These are phyloP conservation scores for Tephrocybe rancida DNA, from an alignment of 768 basidiomycete species.

Conservation along the genomic window DNA sequence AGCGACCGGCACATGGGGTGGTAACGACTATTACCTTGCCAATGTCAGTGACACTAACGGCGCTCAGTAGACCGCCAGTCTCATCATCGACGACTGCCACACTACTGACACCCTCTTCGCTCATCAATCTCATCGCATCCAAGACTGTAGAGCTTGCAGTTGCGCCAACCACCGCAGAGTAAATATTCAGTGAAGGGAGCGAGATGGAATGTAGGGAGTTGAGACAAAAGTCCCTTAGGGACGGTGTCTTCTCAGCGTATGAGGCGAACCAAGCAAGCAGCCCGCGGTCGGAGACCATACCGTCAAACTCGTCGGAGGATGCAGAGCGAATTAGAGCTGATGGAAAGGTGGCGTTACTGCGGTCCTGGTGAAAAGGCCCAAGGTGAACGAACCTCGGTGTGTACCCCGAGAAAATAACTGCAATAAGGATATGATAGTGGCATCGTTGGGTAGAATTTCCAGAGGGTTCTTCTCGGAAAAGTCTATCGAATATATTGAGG, in stretches of 20 bases:
- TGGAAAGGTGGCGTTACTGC: neutral
- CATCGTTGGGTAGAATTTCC: conserved; percentile 60
- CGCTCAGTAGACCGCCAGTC: conserved; percentile 63
- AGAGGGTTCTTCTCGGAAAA: conserved; percentile 86
- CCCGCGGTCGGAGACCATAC: conserved; percentile 75
- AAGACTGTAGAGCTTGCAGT: conserved; percentile 64
- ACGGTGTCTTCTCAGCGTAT: conserved; percentile 49
- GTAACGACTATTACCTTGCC: conserved; percentile 61
- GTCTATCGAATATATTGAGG: conserved; percentile 43
- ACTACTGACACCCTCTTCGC: conserved; percentile 83
- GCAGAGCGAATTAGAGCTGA: conserved; percentile 60
- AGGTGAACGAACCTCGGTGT: conserved; percentile 58
- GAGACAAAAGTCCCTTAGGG: conserved; percentile 48
- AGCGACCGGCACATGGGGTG: too few species aligned
- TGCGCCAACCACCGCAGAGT: conserved; percentile 63
- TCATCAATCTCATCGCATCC: conserved; percentile 86
- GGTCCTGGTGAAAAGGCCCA: neutral
- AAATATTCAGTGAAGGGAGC: conserved; percentile 67
- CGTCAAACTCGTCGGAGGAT: conserved; percentile 50
- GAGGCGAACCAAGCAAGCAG: conserved; percentile 71
- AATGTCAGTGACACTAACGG: conserved; percentile 82
- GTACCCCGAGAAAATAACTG: conserved; percentile 69
- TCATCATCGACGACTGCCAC: conserved; percentile 76
- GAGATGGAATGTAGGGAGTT: conserved; percentile 58
- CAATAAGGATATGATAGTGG: conserved; percentile 64